Evolutionary conservation across 2,329 filamentous ascomycete species (phyloP).

Genomic region (Colletotrichum incanum): DNA sequence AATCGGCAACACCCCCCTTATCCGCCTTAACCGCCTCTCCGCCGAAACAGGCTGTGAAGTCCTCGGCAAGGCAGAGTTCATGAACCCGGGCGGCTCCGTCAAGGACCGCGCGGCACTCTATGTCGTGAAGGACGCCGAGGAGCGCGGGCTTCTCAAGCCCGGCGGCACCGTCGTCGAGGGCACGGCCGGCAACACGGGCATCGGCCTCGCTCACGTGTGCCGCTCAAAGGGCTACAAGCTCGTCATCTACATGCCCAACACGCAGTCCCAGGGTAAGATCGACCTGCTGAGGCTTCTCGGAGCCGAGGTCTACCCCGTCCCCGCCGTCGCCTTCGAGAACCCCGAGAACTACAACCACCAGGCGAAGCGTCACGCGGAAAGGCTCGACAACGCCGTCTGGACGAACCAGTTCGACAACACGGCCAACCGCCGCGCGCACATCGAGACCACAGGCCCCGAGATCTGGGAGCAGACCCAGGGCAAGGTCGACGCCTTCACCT

Average conservation of each 20-base stretch:
- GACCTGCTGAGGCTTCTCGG: constrained; percentile 92
- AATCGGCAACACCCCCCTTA: constrained; percentile 97
- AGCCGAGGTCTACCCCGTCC: constrained; percentile 95
- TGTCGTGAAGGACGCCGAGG: constrained; percentile 94
- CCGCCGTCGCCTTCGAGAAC: constrained; percentile 95
- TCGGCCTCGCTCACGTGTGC: constrained; percentile 97
- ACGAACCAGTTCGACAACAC: constrained; percentile 99
- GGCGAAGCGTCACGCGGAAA: constrained; percentile 89
- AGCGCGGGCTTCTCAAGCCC: constrained; percentile 83
- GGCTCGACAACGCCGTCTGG: constrained; percentile 92
- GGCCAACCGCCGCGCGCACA: constrained; percentile 93
- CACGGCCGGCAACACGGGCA: constrained; percentile 97
- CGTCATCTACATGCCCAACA: constrained; percentile 99
- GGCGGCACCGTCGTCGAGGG: constrained; percentile 97
- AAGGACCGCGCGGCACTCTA: constrained; percentile 97
- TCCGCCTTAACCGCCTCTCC: constrained; percentile 89
- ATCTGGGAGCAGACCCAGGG: constrained; percentile 95
- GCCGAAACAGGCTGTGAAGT: constrained; percentile 93
- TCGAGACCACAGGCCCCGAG: constrained; percentile 97
- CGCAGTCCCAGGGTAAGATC: constrained; percentile 97
- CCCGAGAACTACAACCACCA: constrained; percentile 99
- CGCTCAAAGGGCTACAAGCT: constrained; percentile 92
- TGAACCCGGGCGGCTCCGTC: constrained; percentile 96
- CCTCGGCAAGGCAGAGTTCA: constrained; percentile 97
- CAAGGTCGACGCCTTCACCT: constrained; percentile 93